Base-by-base conservation (phyloP, 2,329 filamentous ascomycete genomes). In the Neodidymelliopsis sp. region DNA sequence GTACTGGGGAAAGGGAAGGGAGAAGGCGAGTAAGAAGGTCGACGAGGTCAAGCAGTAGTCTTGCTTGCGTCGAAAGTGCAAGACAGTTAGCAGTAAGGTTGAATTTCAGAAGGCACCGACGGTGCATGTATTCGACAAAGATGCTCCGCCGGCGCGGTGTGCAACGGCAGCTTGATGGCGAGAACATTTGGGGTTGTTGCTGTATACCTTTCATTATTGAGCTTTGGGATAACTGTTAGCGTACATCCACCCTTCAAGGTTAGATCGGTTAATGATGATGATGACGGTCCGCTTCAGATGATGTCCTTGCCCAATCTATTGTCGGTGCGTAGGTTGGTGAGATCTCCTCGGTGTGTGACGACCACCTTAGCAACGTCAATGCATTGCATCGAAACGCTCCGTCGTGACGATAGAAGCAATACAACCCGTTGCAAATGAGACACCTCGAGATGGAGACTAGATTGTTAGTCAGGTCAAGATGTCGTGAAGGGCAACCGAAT, bases 31-130 rank as follows among this genome's bases (percentile, higher is more conserved):
- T 30, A 67, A 70, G 61, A 73, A 71, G 65, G 54, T 59, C 18
- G 60, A 71, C 13, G 64, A 72, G 56, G 56, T 67, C 15, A 72
- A 70, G 58, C 63, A 70, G 59, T 70, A 70, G 55, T 8, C 13
- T 30, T 19, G 25, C 10, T 11, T 3, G 30, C 18, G 12, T n/a
- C 3, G 16, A 10, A 13, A 12, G 13, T 13, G 16, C 22, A 9
- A 7, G 6, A 19, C 24, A 33, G 39, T 43, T 7, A 29, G 6
- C 16, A 19, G 15, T 2, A 41, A 11, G 30, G 40, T 35, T 15
- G 20, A 15, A 2, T 34, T 52, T 25, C 22, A 15, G 3, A 6
- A 13, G 4, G n/a, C 9, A 13, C 6, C 37, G 11, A 42, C 11
- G 20, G 31, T 47, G 22, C 25, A 41, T 37, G n/a, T 42, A 2